These are phyloP conservation scores for Dittrichia graveolens DNA, from an alignment of 129 eudicot species.

Conservation along the genomic window DNA sequence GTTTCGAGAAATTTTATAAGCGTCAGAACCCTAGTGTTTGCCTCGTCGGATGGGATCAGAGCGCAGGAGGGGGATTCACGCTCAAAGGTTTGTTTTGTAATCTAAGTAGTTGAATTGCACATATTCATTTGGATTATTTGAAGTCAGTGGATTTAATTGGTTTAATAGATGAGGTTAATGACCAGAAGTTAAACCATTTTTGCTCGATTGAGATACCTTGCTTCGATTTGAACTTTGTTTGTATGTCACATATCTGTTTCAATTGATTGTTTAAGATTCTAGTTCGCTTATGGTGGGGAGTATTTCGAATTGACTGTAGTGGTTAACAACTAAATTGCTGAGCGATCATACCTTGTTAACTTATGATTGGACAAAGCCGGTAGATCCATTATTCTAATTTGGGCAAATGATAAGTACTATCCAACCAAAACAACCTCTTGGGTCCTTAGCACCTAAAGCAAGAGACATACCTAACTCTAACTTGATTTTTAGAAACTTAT, in stretches of 20 bases:
- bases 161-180: too few relatives aligned
- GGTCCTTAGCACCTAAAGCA: too few relatives aligned
- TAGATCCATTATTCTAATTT: too few relatives aligned
- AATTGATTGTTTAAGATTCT: conserved; percentile 7
- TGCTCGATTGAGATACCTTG: neutral
- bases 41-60: conserved; percentile 49
- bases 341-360: too few relatives aligned
- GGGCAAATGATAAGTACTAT: too few relatives aligned
- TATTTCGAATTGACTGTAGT: too few relatives aligned
- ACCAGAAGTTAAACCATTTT: neutral
- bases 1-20: neutral
- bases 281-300: neutral
- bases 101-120: neutral
- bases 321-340: too few relatives aligned
- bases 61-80: conserved; percentile 40
- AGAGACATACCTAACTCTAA: too few relatives aligned
- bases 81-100: conserved; percentile 57
- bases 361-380: neutral
- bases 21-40: conserved; percentile 43
- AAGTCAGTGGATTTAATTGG: neutral
- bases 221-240: neutral
- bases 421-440: too few relatives aligned
- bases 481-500: too few relatives aligned
- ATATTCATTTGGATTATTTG: neutral
- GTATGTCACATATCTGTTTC: neutral